Conservation (phyloP, 2,329 filamentous ascomycete species). For the Xylaria sp. region DNA sequence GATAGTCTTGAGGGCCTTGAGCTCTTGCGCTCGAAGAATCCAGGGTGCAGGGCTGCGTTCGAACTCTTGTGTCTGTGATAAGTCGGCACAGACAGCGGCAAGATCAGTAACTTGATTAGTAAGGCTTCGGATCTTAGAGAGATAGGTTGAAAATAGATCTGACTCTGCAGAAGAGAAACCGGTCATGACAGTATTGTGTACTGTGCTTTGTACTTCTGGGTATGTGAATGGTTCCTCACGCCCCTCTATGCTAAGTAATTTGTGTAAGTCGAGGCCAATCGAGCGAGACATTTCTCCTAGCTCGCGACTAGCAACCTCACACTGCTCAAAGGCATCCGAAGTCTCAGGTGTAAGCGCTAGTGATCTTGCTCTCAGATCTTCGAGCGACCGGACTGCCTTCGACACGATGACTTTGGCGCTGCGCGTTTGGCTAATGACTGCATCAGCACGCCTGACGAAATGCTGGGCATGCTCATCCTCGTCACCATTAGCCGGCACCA, state of each 20-base stretch:
- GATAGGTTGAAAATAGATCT: constrained; percentile 76
- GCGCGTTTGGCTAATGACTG: constrained; percentile 77
- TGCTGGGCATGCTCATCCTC: constrained; percentile 75
- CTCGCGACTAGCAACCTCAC: constrained; percentile 71
- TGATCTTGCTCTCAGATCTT: constrained; percentile 80
- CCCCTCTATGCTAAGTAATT: constrained; percentile 76
- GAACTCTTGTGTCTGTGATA: constrained; percentile 81
- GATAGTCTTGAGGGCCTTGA: constrained; percentile 83
- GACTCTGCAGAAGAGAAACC: constrained; percentile 68
- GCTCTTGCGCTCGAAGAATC: constrained; percentile 81
- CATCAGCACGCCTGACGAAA: constrained; percentile 76
- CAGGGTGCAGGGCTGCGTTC: constrained; percentile 81
- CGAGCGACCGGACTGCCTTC: constrained; percentile 79
- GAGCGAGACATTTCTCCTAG: constrained; percentile 73
- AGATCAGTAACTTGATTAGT: constrained; percentile 75
- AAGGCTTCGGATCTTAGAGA: constrained; percentile 72
- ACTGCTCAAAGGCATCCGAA: constrained; percentile 74
- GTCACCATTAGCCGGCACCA: constrained; percentile 65
- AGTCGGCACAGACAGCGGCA: constrained; percentile 73
- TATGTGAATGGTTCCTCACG: constrained; percentile 74
- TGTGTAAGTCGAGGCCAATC: constrained; percentile 73
- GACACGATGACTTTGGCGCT: constrained; percentile 85
- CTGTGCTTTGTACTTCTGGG: constrained; percentile 71
- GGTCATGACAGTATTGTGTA: constrained; percentile 65
- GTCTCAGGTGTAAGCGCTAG: constrained; percentile 77